Conservation (phyloP, 176 grass and related monocot species). For the Eragrostis curvula region DNA sequence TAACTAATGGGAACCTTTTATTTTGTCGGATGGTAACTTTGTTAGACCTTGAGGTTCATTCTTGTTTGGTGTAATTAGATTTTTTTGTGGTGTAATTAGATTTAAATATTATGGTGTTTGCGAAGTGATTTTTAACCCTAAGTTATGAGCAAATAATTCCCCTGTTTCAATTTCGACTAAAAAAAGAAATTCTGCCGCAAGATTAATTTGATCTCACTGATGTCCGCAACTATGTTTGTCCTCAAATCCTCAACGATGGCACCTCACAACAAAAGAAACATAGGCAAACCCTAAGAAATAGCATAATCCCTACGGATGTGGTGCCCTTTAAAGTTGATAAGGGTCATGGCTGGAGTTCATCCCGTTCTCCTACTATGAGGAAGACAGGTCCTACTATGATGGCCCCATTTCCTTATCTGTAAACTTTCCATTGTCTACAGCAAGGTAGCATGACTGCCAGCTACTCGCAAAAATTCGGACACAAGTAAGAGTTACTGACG, state of each 20-base stretch:
- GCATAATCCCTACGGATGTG: background rate
- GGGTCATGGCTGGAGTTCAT: background rate
- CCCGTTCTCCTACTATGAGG: background rate
- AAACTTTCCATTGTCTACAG: background rate
- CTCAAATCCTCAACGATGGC: background rate
- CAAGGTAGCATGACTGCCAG: background rate
- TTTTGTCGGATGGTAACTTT: background rate
- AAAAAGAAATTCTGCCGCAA: background rate
- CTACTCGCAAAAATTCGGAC: background rate
- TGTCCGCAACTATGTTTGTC: background rate
- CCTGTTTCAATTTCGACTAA: background rate
- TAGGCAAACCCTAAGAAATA: no score
- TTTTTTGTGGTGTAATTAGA: background rate
- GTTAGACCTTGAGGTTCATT: background rate
- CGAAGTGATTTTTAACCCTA: background rate
- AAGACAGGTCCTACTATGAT: background rate
- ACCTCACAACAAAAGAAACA: background rate
- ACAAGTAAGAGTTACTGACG: background rate
- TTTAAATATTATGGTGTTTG: background rate
- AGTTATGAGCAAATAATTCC: background rate
- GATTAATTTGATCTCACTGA: background rate
- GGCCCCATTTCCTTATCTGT: background rate
- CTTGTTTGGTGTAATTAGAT: background rate
- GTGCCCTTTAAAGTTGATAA: background rate
- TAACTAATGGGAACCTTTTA: background rate